A percentile compares a stretch with the other conserved stretches of the same genome.
phyloP scores from a whole-genome alignment of 1,284 basidiomycete species.

The Crepidotus sp. region DNA sequence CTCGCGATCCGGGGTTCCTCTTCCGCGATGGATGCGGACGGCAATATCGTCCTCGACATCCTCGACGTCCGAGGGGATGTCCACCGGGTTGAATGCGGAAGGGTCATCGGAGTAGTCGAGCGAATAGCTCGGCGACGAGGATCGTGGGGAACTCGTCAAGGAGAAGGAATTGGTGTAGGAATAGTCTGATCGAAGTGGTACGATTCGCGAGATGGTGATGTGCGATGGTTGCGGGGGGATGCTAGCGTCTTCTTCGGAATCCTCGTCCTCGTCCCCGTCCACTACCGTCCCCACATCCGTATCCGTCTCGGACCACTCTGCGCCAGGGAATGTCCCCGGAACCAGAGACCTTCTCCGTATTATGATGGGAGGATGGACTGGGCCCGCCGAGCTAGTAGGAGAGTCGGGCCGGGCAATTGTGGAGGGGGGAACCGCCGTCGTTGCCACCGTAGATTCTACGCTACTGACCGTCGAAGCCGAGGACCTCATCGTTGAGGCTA shows the following conservation, averaged over 20 bases:
- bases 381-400: not conserved
- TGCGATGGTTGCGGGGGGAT: slow-evolving; percentile 12
- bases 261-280: slow-evolving; percentile 25
- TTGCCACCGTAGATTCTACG: not conserved
- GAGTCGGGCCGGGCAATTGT: not conserved
- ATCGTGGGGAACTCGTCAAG: slow-evolving; percentile 10
- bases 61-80: slow-evolving; percentile 16
- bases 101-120: slow-evolving; percentile 18
- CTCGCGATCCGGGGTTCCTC: not conserved
- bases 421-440: not conserved
- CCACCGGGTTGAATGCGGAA: slow-evolving; percentile 16
- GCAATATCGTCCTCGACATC: slow-evolving; percentile 12
- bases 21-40: not conserved
- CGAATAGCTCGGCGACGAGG: slow-evolving; percentile 15
- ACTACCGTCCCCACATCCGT: slow-evolving; percentile 44
- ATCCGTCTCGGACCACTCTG: slow-evolving; percentile 33
- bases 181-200: slow-evolving; percentile 13
- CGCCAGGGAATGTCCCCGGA: slow-evolving; percentile 14
- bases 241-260: not conserved
- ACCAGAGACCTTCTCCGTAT: slow-evolving; percentile 1
- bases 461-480: not conserved
- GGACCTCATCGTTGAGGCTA: not conserved
- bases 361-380: not conserved
- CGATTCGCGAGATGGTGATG: slow-evolving; percentile 15
- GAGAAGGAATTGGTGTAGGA: slow-evolving; percentile 4